phyloP scores from a whole-genome alignment of 2,329 filamentous ascomycete species.

The Cordyceps cateniannulata region DNA sequence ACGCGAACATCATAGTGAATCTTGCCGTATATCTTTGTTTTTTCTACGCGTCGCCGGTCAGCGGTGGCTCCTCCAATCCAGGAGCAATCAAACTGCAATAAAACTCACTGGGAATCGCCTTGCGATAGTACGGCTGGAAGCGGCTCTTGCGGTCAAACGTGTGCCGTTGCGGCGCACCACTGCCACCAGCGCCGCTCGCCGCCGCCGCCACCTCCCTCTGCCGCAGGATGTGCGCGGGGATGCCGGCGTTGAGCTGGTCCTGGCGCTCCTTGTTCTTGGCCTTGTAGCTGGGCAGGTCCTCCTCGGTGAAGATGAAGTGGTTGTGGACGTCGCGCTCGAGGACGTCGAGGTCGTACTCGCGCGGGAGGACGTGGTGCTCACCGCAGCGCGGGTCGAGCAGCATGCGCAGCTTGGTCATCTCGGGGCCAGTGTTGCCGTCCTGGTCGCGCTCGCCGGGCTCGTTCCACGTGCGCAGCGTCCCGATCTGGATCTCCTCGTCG shows the following conservation, averaged over 20 bases:
- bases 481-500: conserved; percentile 75
- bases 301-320: conserved; percentile 89
- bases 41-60: conserved; percentile 48
- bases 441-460: conserved; percentile 47
- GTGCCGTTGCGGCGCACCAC: conserved; percentile 35
- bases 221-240: conserved; percentile 50
- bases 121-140: conserved; percentile 57
- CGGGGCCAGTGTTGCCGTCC: conserved; percentile 21
- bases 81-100: background rate
- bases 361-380: conserved; percentile 70
- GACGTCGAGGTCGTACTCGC: conserved; percentile 78
- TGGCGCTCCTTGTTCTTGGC: conserved; percentile 44
- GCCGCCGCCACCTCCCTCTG: conserved; percentile 25
- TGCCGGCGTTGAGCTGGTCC: conserved; percentile 51
- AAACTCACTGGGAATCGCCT: conserved; percentile 68
- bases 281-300: conserved; percentile 63
- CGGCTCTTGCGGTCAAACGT: conserved; percentile 39
- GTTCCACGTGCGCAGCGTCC: conserved; percentile 60
- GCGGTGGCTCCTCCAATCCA: background rate
- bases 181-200: background rate
- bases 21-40: conserved; percentile 67
- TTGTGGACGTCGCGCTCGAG: conserved; percentile 62
- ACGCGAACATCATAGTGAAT: conserved; percentile 72
- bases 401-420: conserved; percentile 46
- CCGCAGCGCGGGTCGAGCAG: conserved; percentile 58